A percentile compares a stretch with the other conserved stretches of the same genome.
These are phyloP conservation scores for Elaphomyces granulatus DNA, from an alignment of 495 filamentous ascomycete genomes.

Conservation along the genomic window DNA sequence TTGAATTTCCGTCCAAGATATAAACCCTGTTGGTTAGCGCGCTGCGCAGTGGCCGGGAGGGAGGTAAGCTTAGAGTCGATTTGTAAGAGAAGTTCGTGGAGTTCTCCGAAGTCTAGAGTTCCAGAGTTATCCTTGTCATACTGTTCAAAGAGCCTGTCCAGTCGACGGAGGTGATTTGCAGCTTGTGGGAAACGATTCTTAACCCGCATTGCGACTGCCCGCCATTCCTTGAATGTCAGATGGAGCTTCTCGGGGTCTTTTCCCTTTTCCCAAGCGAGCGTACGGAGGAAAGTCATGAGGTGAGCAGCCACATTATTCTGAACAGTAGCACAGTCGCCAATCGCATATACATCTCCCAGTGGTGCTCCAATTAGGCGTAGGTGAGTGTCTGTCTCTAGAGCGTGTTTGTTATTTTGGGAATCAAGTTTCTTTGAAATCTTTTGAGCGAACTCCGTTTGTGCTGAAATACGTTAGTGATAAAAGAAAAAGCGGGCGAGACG, in stretches of 20 bases:
- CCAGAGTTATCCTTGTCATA: slow-evolving; percentile 91
- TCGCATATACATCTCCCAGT: slow-evolving; percentile 88
- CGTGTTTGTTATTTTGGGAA: slow-evolving; percentile 73
- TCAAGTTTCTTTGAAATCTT: slow-evolving; percentile 58
- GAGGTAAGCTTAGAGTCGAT: slow-evolving; percentile 85
- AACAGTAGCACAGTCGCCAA: slow-evolving; percentile 94
- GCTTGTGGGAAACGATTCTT: slow-evolving; percentile 89
- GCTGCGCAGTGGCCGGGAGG: slow-evolving; percentile 82
- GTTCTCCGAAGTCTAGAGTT: slow-evolving; percentile 84
- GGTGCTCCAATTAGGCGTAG: slow-evolving; percentile 84
- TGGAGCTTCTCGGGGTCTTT: slow-evolving; percentile 71
- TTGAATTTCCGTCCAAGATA: slow-evolving; percentile 93
- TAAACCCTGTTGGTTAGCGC: slow-evolving; percentile 89
- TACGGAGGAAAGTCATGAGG: slow-evolving; percentile 76
- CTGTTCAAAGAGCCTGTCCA: slow-evolving; percentile 76
- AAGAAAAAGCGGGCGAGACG: background rate
- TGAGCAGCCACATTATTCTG: slow-evolving; percentile 90
- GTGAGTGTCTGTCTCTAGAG: slow-evolving; percentile 90
- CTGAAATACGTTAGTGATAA: slow-evolving; percentile 16
- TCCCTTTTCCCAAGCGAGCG: slow-evolving; percentile 81
- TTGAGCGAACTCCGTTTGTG: slow-evolving; percentile 68
- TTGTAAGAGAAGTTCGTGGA: slow-evolving; percentile 73
- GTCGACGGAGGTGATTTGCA: slow-evolving; percentile 69
- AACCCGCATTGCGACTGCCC: slow-evolving; percentile 62
- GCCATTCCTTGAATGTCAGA: slow-evolving; percentile 80